These are phyloP conservation scores for Ogataea dorogensis DNA, from an alignment of 805 yeast species.

Conservation along the genomic window DNA sequence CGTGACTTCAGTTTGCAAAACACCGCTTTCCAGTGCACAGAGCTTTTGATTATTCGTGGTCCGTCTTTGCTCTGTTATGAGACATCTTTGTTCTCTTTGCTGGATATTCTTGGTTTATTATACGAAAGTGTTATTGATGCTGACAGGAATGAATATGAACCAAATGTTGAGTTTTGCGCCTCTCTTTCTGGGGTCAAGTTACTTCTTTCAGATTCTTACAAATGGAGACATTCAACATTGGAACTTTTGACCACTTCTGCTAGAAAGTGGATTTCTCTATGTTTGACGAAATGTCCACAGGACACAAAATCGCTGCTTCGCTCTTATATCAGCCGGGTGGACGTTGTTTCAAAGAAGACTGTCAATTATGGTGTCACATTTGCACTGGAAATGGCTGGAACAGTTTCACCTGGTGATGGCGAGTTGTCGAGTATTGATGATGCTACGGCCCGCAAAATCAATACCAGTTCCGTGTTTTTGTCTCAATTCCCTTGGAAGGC, in stretches of 20 bases:
- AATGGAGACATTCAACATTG: constrained; percentile 72
- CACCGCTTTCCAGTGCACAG: constrained; percentile 77
- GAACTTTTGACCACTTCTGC: constrained; percentile 57
- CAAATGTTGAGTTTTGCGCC: constrained; percentile 62
- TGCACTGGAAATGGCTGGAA: constrained; percentile 86
- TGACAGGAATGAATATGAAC: constrained; percentile 80
- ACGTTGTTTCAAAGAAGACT: constrained; percentile 21
- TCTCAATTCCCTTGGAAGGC: constrained; percentile 69
- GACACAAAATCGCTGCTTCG: constrained; percentile 81
- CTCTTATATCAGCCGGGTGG: constrained; percentile 57
- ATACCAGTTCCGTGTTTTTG: constrained; percentile 69
- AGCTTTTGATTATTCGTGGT: constrained; percentile 56
- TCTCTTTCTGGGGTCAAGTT: constrained; percentile 45
- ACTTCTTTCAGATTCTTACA: constrained; percentile 68
- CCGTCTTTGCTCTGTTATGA: constrained; percentile 82
- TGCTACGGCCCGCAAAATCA: constrained; percentile 35
- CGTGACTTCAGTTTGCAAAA: constrained; percentile 71
- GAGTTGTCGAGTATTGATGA: constrained; percentile 52
- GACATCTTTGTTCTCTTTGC: constrained; percentile 67
- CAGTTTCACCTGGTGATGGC: constrained; percentile 62
- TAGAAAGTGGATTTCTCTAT: constrained; percentile 61
- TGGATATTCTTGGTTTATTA: constrained; percentile 76
- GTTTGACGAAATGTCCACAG: constrained; percentile 57
- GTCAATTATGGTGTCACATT: constrained; percentile 82
- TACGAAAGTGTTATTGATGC: constrained; percentile 83